Conservation (phyloP, 371 early-diverging fungal genomes). For the Mucor indicus region DNA sequence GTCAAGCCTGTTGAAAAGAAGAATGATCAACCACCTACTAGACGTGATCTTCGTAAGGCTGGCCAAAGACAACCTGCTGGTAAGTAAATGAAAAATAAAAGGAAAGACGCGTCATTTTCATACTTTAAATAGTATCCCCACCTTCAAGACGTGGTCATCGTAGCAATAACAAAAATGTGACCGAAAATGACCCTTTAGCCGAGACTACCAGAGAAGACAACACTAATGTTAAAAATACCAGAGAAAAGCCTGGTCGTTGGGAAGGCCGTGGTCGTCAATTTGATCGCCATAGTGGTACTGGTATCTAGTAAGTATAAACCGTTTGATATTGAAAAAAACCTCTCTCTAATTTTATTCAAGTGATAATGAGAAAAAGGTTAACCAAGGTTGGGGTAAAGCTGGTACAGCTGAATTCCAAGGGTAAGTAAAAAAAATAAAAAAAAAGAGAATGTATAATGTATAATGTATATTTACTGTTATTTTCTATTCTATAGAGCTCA, state of each 20-base stretch:
- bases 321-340: background rate
- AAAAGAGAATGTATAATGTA: too few relatives aligned
- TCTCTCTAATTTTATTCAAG: constrained; percentile 10
- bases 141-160: constrained; percentile 36
- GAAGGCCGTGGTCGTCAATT: constrained; percentile 46
- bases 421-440: constrained; percentile 21
- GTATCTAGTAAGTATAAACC: constrained; percentile 40
- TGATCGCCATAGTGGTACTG: constrained; percentile 79
- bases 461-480: too few relatives aligned
- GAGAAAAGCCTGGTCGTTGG: constrained; percentile 1
- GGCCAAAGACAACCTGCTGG: constrained; percentile 24
- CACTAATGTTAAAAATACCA: constrained; percentile 11
- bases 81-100: constrained; percentile 2
- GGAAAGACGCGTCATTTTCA: background rate
- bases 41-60: constrained; percentile 17
- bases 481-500: constrained; percentile 25
- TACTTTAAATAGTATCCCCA: constrained; percentile 29
- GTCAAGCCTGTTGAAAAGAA: constrained; percentile 32
- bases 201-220: background rate
- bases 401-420: constrained; percentile 34
- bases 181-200: constrained; percentile 1
- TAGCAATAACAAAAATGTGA: constrained; percentile 11
- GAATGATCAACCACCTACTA: constrained; percentile 13
- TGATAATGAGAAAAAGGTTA: constrained; percentile 82
- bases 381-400: constrained; percentile 72